Conservation (phyloP, 192 early-diverging fungal genomes). For the Irineochytrium annulatum region DNA sequence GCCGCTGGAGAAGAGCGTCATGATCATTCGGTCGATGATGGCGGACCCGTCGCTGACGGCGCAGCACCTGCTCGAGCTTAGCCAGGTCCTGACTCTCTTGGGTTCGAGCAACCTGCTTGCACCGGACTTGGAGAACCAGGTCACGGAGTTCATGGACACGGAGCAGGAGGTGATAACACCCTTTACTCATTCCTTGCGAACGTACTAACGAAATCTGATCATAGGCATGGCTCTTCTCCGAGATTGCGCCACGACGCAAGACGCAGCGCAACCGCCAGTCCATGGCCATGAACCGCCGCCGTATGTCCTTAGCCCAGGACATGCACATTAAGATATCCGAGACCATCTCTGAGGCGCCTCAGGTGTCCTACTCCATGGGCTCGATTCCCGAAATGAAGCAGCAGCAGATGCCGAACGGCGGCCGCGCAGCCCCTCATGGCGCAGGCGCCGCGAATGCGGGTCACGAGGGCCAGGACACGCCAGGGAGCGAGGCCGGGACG, state of each 20-base stretch:
- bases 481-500: too few species aligned
- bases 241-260: conserved; percentile 36
- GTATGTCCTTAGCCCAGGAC: background rate
- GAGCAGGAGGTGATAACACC: conserved; percentile 38
- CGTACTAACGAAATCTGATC: background rate
- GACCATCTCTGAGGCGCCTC: background rate
- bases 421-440: too few species aligned
- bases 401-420: too few species aligned
- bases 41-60: conserved; percentile 39
- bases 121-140: conserved; percentile 38
- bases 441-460: too few species aligned
- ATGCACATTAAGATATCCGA: background rate
- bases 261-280: conserved; percentile 11
- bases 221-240: conserved; percentile 48
- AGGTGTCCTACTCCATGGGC: background rate
- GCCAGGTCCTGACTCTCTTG: conserved; percentile 30
- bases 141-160: conserved; percentile 39
- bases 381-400: conserved; percentile 2
- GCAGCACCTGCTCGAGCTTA: conserved; percentile 30
- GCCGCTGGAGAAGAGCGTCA: conserved; percentile 44
- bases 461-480: too few species aligned
- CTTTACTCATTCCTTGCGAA: background rate
- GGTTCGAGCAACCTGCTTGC: conserved; percentile 39
- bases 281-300: background rate
- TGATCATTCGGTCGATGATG: conserved; percentile 44